Evolutionary conservation across 73 alveolate species (phyloP), one percentile per base, ranked within the genome.

Genomic region (Uronychia setigera): DNA sequence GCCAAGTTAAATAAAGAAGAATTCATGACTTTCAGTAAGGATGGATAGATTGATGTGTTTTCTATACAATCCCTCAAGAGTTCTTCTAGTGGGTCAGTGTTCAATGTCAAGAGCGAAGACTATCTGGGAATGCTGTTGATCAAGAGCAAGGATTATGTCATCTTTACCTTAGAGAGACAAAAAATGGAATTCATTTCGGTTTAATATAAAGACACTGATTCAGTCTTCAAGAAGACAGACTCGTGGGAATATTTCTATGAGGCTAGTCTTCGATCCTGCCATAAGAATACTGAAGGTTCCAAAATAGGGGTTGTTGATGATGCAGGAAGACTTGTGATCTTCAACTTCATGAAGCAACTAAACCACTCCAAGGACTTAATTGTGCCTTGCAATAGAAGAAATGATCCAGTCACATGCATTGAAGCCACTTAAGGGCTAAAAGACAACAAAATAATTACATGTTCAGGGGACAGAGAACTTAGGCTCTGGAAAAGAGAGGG

Each of bases 201-300:
- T 5, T 19, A 46, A 11, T 19, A 46, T 46, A 5, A 19, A 46
- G 82, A 84, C 79, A 76, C 85, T 26, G 90, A 81, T 0, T 32
- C 85, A 25, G 79, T 84, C 0, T 89, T 89, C 74, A 89, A 89
- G 59, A 84, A 84, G 74, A 88, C 88, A 1, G 88, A 81, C 46
- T 81, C 81, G 0, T 81, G 94, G 94, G 94, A 88, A 26, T 88
- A 88, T 33, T 88, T 88, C 88, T 88, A 83, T 77, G 94, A 88
- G 74, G 34, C 80, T 25, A 89, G 80, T 83, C 67, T 88, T 13
- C 60, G 33, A 30, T 80, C 82, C 76, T 88, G 94, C 60, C 86
- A 83, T 77, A 87, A 88, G 83, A 88, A 88, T 35, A 82, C 35
- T 26, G 94, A 88, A 77, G 94, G 94, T 32, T 83, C 91, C 1